These are phyloP conservation scores for Verticillium longisporum DNA, from an alignment of 2,329 filamentous ascomycete genomes.

Conservation along the genomic window DNA sequence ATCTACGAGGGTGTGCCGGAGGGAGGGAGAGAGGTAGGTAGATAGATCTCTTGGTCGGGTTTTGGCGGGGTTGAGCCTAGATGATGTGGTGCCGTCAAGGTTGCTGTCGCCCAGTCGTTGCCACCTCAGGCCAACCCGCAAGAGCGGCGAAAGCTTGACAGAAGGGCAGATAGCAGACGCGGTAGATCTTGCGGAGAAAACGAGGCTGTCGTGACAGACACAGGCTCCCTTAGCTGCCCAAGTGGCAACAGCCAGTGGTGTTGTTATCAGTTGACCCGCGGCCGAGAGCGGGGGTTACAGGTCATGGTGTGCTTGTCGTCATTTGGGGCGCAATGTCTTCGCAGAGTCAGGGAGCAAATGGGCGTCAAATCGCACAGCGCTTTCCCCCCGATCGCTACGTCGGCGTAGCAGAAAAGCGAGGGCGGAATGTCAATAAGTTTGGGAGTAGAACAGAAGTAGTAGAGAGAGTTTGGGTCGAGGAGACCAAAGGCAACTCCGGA, in stretches of 20 bases:
- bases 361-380: not conserved
- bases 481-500: too few relatives aligned
- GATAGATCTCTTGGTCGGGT: not conserved
- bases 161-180: not conserved
- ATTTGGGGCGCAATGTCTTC: constrained; percentile 1
- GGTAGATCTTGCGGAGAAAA: not conserved
- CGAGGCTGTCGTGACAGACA: not conserved
- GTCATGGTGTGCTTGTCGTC: constrained; percentile 20
- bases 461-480: not conserved
- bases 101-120: not conserved
- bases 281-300: constrained; percentile 24
- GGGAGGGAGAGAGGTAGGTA: not conserved
- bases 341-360: not conserved
- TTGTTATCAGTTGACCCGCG: constrained; percentile 26
- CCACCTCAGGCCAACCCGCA: not conserved
- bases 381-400: not conserved
- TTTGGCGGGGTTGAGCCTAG: not conserved
- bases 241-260: constrained; percentile 14
- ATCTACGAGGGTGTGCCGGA: not conserved
- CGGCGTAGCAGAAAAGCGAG: not conserved
- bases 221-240: not conserved
- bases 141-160: not conserved
- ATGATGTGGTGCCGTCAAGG: not conserved
- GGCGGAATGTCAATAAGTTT: too few relatives aligned
- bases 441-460: too few relatives aligned